phyloP scores from a whole-genome alignment of 768 basidiomycete species.

The Neoboletus brunneissimus region DNA sequence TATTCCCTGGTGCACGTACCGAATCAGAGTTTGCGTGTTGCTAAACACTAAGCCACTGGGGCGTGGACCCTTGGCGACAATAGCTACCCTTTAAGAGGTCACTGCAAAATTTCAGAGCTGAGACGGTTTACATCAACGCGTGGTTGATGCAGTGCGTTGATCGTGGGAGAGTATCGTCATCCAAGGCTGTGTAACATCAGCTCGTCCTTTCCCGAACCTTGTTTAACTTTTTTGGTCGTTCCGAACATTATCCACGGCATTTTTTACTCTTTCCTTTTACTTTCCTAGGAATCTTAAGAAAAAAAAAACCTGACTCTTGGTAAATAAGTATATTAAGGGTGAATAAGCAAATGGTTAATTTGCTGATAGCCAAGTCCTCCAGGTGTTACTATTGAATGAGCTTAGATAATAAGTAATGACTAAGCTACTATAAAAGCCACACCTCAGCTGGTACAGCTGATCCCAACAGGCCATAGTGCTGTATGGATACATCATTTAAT shows the following conservation, averaged over 20 bases:
- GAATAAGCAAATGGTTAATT: no score
- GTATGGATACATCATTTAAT: no score
- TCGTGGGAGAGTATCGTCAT: background rate
- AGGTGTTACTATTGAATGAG: no score
- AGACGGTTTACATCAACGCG: background rate
- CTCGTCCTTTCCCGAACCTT: background rate
- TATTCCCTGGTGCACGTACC: background rate
- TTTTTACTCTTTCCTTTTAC: background rate
- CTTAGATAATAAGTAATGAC: no score
- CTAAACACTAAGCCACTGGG: background rate
- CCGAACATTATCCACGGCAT: background rate
- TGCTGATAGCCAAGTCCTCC: no score
- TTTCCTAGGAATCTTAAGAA: no score
- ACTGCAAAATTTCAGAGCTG: background rate
- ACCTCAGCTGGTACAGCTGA: no score
- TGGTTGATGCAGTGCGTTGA: background rate
- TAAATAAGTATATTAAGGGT: no score
- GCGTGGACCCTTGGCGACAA: background rate
- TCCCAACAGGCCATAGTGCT: no score
- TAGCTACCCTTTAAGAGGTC: background rate
- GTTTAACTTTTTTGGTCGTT: background rate
- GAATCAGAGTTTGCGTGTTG: background rate
- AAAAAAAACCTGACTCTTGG: no score
- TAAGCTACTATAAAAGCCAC: no score
- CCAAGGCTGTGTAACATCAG: background rate